Evolutionary conservation across 805 yeast genomes (phyloP), one percentile per base, ranked within the genome.

Genomic region (Metschnikowia vanudenii): DNA sequence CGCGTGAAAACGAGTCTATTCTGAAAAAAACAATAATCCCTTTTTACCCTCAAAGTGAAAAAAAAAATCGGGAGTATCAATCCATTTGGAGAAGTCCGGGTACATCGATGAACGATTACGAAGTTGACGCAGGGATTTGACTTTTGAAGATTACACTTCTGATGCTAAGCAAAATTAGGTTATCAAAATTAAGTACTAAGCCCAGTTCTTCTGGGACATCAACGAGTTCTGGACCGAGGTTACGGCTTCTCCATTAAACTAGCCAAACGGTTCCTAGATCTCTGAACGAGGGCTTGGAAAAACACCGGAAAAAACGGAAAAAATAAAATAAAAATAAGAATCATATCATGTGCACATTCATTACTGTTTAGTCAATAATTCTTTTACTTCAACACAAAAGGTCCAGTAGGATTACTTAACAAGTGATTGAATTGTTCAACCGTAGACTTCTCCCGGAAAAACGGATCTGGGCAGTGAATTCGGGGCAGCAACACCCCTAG

Each of bases 101-200:
- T 37, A 11, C 31, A 37, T 30, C n/a, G 40, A 9, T 7, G 18
- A 37, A 26, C 40, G 7, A 37, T 37, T 24, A 37, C 31, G 40
- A 37, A n/a, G 31, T 16, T 14, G 39, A 24, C 32, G 40, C 32
- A 24, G 20, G 31, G 20, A n/a, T 37, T 37, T 37, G 32, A 22
- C 32, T 24, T 26, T 37, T 16, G 14, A 37, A 37, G 38, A 19
- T 36, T 36, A 36, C 38, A 36, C 38, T 36, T 20, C 29, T 22
- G 28, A 22, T 14, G 38, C 38, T 18, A 12, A 22, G 24, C 9
- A 22, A 35, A 20, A 13, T 22, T 13, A 19, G 12, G 10, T 36
- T 13, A n/a, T 36, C 7, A 14, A 5, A 30, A n/a, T 30, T 30
- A 30, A 30, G 28, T 26, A 26, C 28, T 30, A 14, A 30, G 33